Evolutionary conservation across 2,329 filamentous ascomycete species (phyloP).

Genomic region (Cercospora sesami): DNA sequence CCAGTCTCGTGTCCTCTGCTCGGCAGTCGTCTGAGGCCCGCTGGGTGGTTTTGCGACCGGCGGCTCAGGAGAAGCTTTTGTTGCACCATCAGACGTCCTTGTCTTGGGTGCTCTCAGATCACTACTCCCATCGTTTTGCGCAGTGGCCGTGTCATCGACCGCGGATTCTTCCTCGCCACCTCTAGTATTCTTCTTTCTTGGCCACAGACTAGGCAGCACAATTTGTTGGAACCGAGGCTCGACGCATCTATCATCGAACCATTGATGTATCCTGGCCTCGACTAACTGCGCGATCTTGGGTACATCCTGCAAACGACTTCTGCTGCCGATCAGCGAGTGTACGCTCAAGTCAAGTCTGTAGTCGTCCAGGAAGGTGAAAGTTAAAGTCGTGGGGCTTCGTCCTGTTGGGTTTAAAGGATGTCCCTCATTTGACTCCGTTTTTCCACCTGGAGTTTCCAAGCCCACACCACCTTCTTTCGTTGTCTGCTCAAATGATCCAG

Average conservation of each 20-base stretch:
- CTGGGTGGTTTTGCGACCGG: conserved; percentile 10
- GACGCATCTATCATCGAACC: conserved; percentile 85
- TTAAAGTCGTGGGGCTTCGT: conserved; percentile 69
- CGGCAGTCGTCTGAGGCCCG: conserved; percentile 34
- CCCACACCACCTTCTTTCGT: conserved; percentile 10
- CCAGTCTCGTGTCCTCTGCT: conserved; percentile 40
- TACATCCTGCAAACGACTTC: conserved; percentile 79
- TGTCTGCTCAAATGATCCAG: conserved; percentile 38
- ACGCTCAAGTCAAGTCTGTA: conserved; percentile 83
- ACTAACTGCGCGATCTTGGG: conserved; percentile 85
- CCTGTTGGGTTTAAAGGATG: conserved; percentile 46
- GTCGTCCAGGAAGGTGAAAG: conserved; percentile 90
- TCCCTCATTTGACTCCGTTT: conserved; percentile 35
- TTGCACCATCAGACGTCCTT: conserved; percentile 13
- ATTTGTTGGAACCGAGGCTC: conserved; percentile 87
- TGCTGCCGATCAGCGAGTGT: conserved; percentile 73
- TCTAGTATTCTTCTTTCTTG: conserved; percentile 77
- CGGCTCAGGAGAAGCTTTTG: conserved; percentile 9
- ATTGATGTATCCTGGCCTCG: conserved; percentile 74
- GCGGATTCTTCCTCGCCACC: conserved; percentile 63
- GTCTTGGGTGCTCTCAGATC: conserved; percentile 19
- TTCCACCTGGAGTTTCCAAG: conserved; percentile 21
- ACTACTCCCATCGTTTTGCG: conserved; percentile 22
- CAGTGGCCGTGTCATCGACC: conserved; percentile 40
- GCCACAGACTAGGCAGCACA: conserved; percentile 78